Evolutionary conservation across 805 yeast species (phyloP).

Genomic region (Candida stauntonica): DNA sequence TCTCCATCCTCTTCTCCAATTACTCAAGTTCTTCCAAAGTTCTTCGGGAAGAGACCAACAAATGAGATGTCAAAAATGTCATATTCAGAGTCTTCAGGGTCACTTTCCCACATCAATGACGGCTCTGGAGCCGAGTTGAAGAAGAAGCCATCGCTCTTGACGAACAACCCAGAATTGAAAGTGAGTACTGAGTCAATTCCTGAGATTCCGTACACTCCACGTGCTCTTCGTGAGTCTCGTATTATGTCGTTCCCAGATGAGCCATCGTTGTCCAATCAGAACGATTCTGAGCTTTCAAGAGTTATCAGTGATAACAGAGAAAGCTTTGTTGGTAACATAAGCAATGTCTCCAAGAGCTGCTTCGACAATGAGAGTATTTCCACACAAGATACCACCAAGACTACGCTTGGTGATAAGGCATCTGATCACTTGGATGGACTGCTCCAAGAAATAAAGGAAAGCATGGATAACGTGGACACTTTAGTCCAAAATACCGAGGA

Average conservation of each 20-base stretch:
- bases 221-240: slow-evolving; percentile 11
- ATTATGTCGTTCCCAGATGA: slow-evolving; percentile 6
- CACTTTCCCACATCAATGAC: slow-evolving; percentile 26
- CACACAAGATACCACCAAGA: slow-evolving; percentile 18
- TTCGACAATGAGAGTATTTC: slow-evolving; percentile 13
- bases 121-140: slow-evolving; percentile 15
- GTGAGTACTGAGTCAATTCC: slow-evolving; percentile 17
- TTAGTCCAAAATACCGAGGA: slow-evolving; percentile 6
- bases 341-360: slow-evolving; percentile 10
- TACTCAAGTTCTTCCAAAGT: slow-evolving; percentile 21
- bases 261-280: not conserved
- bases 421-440: slow-evolving; percentile 18
- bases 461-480: slow-evolving; percentile 10
- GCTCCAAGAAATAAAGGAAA: slow-evolving; percentile 24
- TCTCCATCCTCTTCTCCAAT: slow-evolving; percentile 25
- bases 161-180: slow-evolving; percentile 14
- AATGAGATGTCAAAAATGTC: slow-evolving; percentile 13
- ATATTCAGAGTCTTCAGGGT: slow-evolving; percentile 20
- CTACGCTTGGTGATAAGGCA: slow-evolving; percentile 4
- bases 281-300: slow-evolving; percentile 7
- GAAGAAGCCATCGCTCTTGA: slow-evolving; percentile 1
- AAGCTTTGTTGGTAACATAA: slow-evolving; percentile 17
- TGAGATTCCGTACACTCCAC: slow-evolving; percentile 24
- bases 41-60: slow-evolving; percentile 16
- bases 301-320: slow-evolving; percentile 19